Evolutionary conservation across 331 rosid species (phyloP).

Genomic region (Cydonia oblonga): DNA sequence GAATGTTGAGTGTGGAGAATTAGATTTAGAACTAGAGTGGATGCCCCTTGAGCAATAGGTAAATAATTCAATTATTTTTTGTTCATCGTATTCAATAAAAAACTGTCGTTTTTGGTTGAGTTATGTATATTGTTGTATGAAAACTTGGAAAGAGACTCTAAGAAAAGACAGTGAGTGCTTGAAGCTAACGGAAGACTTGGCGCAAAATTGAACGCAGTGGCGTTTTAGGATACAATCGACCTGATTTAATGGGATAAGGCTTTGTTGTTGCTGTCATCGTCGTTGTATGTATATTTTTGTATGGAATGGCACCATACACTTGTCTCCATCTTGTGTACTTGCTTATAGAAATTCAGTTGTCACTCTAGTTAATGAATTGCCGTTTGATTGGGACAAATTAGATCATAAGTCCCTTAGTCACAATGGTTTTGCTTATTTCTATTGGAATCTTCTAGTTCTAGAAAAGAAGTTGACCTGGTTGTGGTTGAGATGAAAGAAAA

Average conservation of each 20-base stretch:
- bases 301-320: background rate
- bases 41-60: conserved; percentile 75
- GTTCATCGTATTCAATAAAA: conserved; percentile 12
- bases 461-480: background rate
- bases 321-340: conserved; percentile 5
- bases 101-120: conserved; percentile 10
- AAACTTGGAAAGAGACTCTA: background rate
- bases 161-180: too few relatives aligned
- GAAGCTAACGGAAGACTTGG: too few relatives aligned
- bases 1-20: conserved; percentile 80
- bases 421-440: background rate
- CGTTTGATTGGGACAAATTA: background rate
- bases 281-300: background rate
- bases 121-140: background rate
- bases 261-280: too few relatives aligned
- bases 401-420: background rate
- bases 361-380: background rate
- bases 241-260: too few relatives aligned
- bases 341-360: background rate
- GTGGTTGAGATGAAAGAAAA: background rate
- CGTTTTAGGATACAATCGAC: too few relatives aligned
- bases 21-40: conserved; percentile 81
- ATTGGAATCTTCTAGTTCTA: background rate
- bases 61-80: conserved; percentile 7
- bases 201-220: too few relatives aligned